These are phyloP conservation scores for Narthecium ossifragum DNA, from an alignment of 106 monocot genomes.

Conservation along the genomic window DNA sequence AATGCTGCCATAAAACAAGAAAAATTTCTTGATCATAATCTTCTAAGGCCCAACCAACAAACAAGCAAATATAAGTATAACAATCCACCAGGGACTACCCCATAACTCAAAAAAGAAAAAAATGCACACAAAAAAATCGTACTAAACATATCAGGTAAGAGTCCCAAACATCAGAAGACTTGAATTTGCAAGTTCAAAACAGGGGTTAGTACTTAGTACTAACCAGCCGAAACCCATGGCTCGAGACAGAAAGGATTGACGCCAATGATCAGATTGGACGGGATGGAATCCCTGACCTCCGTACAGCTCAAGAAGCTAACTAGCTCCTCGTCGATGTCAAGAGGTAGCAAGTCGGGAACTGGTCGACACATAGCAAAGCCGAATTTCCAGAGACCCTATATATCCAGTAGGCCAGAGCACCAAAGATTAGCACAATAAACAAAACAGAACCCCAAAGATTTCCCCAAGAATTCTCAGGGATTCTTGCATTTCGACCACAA, in stretches of 20 bases:
- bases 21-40: too few relatives aligned
- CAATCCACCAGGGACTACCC: not conserved
- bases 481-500: too few relatives aligned
- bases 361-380: slow-evolving; percentile 13
- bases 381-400: not conserved
- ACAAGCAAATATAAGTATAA: not conserved
- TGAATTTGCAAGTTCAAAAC: not conserved
- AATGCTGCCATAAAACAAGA: too few relatives aligned
- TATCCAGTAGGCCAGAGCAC: not conserved
- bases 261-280: slow-evolving; percentile 27
- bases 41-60: not conserved
- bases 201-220: not conserved
- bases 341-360: not conserved
- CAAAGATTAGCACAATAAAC: not conserved
- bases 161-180: not conserved
- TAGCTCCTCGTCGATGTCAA: slow-evolving; percentile 17
- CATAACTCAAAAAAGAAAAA: not conserved
- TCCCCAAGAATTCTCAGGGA: too few relatives aligned
- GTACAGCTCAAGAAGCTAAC: slow-evolving; percentile 15
- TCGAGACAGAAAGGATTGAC: slow-evolving; percentile 31
- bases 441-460: not conserved
- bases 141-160: not conserved
- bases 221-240: slow-evolving; percentile 32
- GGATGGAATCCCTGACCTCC: slow-evolving; percentile 28
- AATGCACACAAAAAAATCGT: not conserved